Evolutionary conservation across 2,329 filamentous ascomycete species (phyloP).

Genomic region (Parastagonospora nodorum): DNA sequence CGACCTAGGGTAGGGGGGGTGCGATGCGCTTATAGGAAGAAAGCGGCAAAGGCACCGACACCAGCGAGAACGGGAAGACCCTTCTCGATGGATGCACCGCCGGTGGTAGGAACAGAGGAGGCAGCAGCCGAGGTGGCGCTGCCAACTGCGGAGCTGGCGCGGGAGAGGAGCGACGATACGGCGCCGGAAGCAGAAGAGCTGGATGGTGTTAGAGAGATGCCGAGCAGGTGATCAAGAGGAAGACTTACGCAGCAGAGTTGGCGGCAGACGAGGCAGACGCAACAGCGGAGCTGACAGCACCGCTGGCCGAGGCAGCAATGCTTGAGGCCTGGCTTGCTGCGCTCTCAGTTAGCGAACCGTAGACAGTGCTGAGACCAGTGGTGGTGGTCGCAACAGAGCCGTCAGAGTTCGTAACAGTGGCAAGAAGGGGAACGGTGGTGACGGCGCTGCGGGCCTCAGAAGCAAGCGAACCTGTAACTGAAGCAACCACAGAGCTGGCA

Average conservation of each 20-base stretch:
- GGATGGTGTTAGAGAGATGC: background rate
- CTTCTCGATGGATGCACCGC: slow-evolving; percentile 39
- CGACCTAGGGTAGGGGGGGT: slow-evolving; percentile 20
- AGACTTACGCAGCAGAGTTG: slow-evolving; percentile 9
- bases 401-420: slow-evolving; percentile 24
- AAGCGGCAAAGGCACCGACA: slow-evolving; percentile 42
- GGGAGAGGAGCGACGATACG: background rate
- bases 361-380: slow-evolving; percentile 30
- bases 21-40: slow-evolving; percentile 42
- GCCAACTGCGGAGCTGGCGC: slow-evolving; percentile 13
- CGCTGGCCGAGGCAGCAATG: slow-evolving; percentile 15
- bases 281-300: slow-evolving; percentile 9
- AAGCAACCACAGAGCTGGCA: slow-evolving; percentile 3
- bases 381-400: slow-evolving; percentile 27
- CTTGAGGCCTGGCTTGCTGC: slow-evolving; percentile 19
- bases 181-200: slow-evolving; percentile 15
- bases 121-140: slow-evolving; percentile 16
- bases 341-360: slow-evolving; percentile 14
- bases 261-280: slow-evolving; percentile 8
- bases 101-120: slow-evolving; percentile 11
- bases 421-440: slow-evolving; percentile 24
- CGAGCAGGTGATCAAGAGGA: background rate
- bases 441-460: slow-evolving; percentile 17
- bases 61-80: slow-evolving; percentile 44
- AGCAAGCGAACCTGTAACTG: slow-evolving; percentile 4